phyloP scores from a whole-genome alignment of 257 asterid genomes.

The Solanum dulcamara region DNA sequence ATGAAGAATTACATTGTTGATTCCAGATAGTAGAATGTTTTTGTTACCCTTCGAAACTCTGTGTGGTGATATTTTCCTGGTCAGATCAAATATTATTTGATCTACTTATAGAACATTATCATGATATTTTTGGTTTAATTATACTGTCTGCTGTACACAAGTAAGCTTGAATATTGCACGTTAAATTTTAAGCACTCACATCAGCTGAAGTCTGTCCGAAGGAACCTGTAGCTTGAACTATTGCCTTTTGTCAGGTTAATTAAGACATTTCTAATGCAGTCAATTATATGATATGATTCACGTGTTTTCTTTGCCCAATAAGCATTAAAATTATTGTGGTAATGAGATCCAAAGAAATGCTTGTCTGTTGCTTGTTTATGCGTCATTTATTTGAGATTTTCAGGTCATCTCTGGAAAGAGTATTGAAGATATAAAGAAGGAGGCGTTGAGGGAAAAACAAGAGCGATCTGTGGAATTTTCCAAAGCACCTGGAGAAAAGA shows the following conservation, averaged over 20 bases:
- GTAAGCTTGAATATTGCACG: neutral
- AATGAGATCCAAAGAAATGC: neutral
- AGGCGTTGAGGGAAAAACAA: slow-evolving; percentile 29
- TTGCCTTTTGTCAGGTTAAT: neutral
- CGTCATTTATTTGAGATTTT: neutral
- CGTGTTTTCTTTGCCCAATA: neutral
- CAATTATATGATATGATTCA: neutral
- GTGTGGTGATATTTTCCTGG: neutral
- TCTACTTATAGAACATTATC: neutral
- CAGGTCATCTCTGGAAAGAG: slow-evolving; percentile 57
- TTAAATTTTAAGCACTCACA: neutral
- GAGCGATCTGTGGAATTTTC: slow-evolving; percentile 23
- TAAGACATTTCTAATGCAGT: neutral
- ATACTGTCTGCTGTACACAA: neutral
- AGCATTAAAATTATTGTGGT: neutral
- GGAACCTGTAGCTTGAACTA: neutral
- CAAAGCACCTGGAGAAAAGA: slow-evolving; percentile 19
- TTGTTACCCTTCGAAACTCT: neutral
- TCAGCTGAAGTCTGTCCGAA: neutral
- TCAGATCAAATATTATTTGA: neutral
- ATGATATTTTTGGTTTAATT: neutral
- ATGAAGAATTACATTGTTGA: neutral
- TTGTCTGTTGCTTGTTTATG: neutral
- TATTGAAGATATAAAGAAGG: slow-evolving; percentile 56
- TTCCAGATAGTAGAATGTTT: neutral